Conservation (phyloP, 176 grass and related monocot genomes). For the barley (Hordeum vulgare) region DNA sequence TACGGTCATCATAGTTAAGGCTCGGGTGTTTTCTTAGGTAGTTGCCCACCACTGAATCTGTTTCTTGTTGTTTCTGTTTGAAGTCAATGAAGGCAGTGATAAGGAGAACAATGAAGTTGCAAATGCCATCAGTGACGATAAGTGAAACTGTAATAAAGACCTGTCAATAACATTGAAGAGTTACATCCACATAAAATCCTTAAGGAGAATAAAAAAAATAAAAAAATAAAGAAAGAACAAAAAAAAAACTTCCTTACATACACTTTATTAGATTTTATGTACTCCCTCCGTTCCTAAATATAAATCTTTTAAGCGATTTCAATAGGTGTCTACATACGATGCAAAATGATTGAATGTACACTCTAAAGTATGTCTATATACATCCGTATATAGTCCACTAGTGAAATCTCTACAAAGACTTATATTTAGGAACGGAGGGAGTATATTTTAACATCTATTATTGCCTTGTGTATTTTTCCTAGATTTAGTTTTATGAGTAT, state of each 20-base stretch:
- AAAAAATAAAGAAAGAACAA: neutral
- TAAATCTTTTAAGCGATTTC: no score
- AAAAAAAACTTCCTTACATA: neutral
- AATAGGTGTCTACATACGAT: no score
- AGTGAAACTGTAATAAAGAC: neutral
- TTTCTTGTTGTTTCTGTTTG: slow-evolving; percentile 18
- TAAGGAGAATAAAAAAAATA: no score
- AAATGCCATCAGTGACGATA: slow-evolving; percentile 53
- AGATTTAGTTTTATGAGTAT: neutral
- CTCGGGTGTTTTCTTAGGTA: slow-evolving; percentile 20
- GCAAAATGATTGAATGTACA: no score
- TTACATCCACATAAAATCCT: neutral
- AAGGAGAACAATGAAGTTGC: slow-evolving; percentile 38
- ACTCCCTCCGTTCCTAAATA: no score
- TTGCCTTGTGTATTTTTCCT: neutral
- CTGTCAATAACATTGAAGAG: neutral
- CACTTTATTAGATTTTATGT: neutral
- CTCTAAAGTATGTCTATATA: no score
- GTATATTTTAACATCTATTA: neutral
- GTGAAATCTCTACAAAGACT: no score
- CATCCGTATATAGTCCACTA: no score
- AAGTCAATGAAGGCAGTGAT: slow-evolving; percentile 18
- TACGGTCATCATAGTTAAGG: slow-evolving; percentile 62
- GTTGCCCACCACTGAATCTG: slow-evolving; percentile 1
- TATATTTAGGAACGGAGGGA: no score